These are phyloP conservation scores for Juglanconis sp. DNA, from an alignment of 2,329 filamentous ascomycete genomes.

Conservation along the genomic window DNA sequence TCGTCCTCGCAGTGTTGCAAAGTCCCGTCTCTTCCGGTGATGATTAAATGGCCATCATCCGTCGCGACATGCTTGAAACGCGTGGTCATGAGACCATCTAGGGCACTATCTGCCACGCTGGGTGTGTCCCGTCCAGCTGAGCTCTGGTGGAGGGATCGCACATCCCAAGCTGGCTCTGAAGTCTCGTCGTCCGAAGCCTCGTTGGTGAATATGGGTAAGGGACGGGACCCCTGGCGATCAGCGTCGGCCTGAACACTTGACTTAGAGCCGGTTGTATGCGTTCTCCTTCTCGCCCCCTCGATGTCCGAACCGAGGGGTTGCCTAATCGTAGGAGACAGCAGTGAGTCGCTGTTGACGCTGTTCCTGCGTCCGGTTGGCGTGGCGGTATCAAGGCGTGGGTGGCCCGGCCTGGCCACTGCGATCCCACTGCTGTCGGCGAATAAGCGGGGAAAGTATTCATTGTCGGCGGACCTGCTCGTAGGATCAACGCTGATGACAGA, in stretches of 20 bases:
- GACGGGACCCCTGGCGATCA: slow-evolving; percentile 33
- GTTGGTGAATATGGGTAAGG: slow-evolving; percentile 28
- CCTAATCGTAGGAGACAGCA: slow-evolving; percentile 8
- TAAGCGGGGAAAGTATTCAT: slow-evolving; percentile 35
- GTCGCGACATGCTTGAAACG: slow-evolving; percentile 78
- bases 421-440: slow-evolving; percentile 18
- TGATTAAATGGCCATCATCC: slow-evolving; percentile 74
- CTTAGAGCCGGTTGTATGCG: slow-evolving; percentile 35
- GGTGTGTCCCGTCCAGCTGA: slow-evolving; percentile 3
- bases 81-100: slow-evolving; percentile 54
- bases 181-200: slow-evolving; percentile 27
- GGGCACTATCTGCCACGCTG: not conserved
- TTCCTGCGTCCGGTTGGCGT: slow-evolving; percentile 19
- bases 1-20: slow-evolving; percentile 86
- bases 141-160: slow-evolving; percentile 1
- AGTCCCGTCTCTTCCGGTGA: slow-evolving; percentile 72
- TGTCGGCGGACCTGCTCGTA: slow-evolving; percentile 36
- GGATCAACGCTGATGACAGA: slow-evolving; percentile 74
- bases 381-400: slow-evolving; percentile 28
- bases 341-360: slow-evolving; percentile 17
- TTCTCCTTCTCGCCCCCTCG: slow-evolving; percentile 28
- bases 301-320: slow-evolving; percentile 16
- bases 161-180: slow-evolving; percentile 19
- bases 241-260: slow-evolving; percentile 46
- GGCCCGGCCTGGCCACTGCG: slow-evolving; percentile 22